These are phyloP conservation scores for Aspergillus pseudoterreus DNA, from an alignment of 2,329 filamentous ascomycete species.

Conservation along the genomic window DNA sequence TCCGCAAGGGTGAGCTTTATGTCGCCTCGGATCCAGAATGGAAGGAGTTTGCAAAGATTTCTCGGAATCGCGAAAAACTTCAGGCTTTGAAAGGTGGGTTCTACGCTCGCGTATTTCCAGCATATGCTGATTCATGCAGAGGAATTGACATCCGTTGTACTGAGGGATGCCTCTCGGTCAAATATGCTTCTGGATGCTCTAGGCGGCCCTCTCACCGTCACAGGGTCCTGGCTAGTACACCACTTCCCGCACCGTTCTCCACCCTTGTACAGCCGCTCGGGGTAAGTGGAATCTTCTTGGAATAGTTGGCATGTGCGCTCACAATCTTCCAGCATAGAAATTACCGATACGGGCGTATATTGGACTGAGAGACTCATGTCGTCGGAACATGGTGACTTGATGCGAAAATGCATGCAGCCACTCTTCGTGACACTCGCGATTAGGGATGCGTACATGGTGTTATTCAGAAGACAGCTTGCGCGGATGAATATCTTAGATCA, in stretches of 20 bases:
- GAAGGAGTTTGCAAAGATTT: conserved; percentile 58
- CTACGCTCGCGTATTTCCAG: neutral
- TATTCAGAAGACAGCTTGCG: conserved; percentile 26
- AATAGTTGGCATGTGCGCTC: conserved; percentile 3
- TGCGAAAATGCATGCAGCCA: conserved; percentile 29
- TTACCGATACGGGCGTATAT: conserved; percentile 22
- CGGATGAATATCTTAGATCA: conserved; percentile 18
- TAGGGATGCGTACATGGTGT: conserved; percentile 29
- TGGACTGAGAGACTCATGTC: conserved; percentile 26
- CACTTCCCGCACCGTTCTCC: conserved; percentile 59
- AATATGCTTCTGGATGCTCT: conserved; percentile 43
- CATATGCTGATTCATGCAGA: conserved; percentile 30
- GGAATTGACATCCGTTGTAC: conserved; percentile 45
- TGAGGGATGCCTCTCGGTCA: conserved; percentile 42
- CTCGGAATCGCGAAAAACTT: conserved; percentile 49
- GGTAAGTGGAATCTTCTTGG: conserved; percentile 44
- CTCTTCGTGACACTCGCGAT: conserved; percentile 29
- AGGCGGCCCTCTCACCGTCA: conserved; percentile 49
- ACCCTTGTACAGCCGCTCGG: conserved; percentile 56
- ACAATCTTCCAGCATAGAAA: conserved; percentile 22
- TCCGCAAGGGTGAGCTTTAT: conserved; percentile 29
- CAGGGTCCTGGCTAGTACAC: conserved; percentile 58
- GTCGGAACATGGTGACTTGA: conserved; percentile 26
- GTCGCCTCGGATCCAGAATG: conserved; percentile 57
- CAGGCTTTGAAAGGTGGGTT: conserved; percentile 43